Evolutionary conservation across 192 early-diverging fungal genomes (phyloP).

Genomic region (Entomortierella lignicola): DNA sequence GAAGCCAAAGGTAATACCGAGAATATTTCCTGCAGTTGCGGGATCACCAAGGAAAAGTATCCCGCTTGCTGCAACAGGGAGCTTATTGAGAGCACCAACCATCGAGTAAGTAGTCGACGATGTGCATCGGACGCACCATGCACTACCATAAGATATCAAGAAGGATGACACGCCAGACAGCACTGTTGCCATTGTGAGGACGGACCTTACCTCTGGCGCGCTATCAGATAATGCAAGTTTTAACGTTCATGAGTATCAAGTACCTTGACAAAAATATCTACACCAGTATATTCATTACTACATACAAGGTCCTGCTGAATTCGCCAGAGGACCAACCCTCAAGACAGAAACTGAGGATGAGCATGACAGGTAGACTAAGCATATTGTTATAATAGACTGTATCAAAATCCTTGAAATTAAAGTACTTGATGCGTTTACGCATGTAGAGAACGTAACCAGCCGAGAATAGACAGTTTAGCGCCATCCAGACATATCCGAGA

Average conservation of each 20-base stretch:
- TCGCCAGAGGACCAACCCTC: conserved; percentile 78
- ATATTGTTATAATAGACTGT: conserved; percentile 98
- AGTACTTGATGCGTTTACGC: conserved; percentile 89
- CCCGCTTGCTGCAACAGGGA: conserved; percentile 94
- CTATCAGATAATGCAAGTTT: conserved; percentile 19
- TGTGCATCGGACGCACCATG: conserved; percentile 84
- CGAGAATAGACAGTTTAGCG: conserved; percentile 90
- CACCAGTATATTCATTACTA: background rate
- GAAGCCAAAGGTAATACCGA: conserved; percentile 88
- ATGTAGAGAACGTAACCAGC: conserved; percentile 91
- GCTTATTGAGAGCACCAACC: conserved; percentile 98
- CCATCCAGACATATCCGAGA: conserved; percentile 91
- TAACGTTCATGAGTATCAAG: background rate
- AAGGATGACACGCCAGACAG: conserved; percentile 90
- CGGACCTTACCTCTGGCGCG: conserved; percentile 54
- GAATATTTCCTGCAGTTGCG: conserved; percentile 83
- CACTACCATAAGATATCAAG: conserved; percentile 87
- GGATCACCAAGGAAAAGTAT: conserved; percentile 96
- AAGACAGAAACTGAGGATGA: conserved; percentile 72
- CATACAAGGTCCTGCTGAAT: conserved; percentile 69
- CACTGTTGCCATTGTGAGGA: conserved; percentile 74
- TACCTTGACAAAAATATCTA: background rate
- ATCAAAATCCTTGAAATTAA: conserved; percentile 97
- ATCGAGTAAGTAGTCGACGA: conserved; percentile 90
- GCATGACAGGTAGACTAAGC: conserved; percentile 84